Percentiles rank a stretch among this genome's conserved stretches.
Evolutionary conservation across 805 yeast species (phyloP).

Genomic region (Vanderwaltozyma verrucispora): DNA sequence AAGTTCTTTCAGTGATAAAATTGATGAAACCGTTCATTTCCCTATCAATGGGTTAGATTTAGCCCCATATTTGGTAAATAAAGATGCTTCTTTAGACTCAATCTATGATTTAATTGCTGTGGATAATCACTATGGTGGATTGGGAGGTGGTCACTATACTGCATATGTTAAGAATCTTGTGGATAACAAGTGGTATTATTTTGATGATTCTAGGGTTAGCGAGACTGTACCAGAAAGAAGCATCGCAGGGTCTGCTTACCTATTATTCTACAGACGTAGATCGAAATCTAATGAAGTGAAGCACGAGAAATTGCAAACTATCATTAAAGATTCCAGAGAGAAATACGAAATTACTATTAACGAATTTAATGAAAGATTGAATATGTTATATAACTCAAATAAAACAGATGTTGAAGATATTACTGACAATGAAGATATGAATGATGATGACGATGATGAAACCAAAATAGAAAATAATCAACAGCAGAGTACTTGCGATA

Average conservation of each 20-base stretch:
- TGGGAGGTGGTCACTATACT: conserved; percentile 97
- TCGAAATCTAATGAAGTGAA: conserved; percentile 32
- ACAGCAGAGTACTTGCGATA: not conserved
- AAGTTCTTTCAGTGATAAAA: conserved; percentile 78
- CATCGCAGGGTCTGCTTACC: conserved; percentile 72
- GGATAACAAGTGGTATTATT: conserved; percentile 79
- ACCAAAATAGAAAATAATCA: not conserved
- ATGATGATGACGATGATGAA: conserved; percentile 5
- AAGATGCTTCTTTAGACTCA: conserved; percentile 13
- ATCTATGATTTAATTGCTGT: conserved; percentile 84
- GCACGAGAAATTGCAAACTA: conserved; percentile 33
- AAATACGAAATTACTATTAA: conserved; percentile 19
- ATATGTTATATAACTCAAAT: conserved; percentile 19
- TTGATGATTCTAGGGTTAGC: conserved; percentile 72
- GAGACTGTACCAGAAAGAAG: conserved; percentile 49
- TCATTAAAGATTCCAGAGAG: conserved; percentile 35
- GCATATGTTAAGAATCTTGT: conserved; percentile 73
- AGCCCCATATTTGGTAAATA: conserved; percentile 41
- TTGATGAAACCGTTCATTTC: conserved; percentile 73
- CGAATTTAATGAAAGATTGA: conserved; percentile 16
- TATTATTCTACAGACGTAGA: conserved; percentile 67
- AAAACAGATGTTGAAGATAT: conserved; percentile 17
- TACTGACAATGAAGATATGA: conserved; percentile 4
- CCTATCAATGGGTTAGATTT: conserved; percentile 79
- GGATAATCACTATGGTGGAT: conserved; percentile 91